Evolutionary conservation across 306 rosid species (phyloP).

Genomic region (Crotalaria pallida): DNA sequence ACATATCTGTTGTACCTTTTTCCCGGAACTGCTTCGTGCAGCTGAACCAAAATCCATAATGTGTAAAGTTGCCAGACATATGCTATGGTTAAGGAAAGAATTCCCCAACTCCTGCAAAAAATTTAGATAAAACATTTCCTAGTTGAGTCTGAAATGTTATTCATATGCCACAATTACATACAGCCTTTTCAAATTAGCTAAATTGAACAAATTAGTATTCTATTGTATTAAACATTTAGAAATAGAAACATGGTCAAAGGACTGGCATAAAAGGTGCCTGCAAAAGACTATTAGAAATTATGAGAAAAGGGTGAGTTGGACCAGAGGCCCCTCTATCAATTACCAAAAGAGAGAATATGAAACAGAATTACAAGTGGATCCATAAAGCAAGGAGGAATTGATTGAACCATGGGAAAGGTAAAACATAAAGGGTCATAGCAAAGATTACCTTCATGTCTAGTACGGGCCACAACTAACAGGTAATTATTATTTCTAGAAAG

Average conservation of each 20-base stretch:
- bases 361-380: constrained; percentile 25
- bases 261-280: background rate
- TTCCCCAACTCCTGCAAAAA: constrained; percentile 92
- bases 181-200: background rate
- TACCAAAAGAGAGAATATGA: background rate
- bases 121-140: constrained; percentile 10
- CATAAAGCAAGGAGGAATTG: background rate
- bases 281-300: constrained; percentile 3
- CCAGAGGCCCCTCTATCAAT: background rate
- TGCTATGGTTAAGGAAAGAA: constrained; percentile 80
- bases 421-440: constrained; percentile 27
- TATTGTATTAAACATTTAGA: background rate
- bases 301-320: constrained; percentile 6
- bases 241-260: constrained; percentile 12
- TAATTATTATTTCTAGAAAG: background rate
- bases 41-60: constrained; percentile 92
- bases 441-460: constrained; percentile 4
- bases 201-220: background rate
- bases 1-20: constrained; percentile 97
- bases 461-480: background rate
- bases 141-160: constrained; percentile 4
- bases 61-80: constrained; percentile 96
- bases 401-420: constrained; percentile 30
- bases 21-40: constrained; percentile 98
- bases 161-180: background rate